Evolutionary conservation across 352 stramenopile species (phyloP).

Genomic region (Globisporangium sylvaticum): DNA sequence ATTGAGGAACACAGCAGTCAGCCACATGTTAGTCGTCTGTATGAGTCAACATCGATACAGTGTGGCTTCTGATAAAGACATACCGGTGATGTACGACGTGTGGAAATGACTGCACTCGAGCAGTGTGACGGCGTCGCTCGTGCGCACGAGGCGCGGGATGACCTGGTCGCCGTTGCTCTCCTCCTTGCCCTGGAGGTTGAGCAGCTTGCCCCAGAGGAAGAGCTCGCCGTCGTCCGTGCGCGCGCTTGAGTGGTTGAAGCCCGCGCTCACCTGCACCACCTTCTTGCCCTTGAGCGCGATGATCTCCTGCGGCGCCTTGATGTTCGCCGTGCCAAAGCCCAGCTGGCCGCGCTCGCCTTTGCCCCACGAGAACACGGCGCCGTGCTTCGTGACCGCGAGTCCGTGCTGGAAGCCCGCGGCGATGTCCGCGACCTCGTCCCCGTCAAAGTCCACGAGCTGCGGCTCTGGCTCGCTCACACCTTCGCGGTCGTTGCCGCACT

Average conservation of each 20-base stretch:
- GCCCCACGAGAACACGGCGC: conserved; percentile 75
- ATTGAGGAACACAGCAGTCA: neutral
- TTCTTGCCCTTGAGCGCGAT: conserved; percentile 72
- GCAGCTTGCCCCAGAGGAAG: conserved; percentile 83
- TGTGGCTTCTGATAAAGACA: conserved; percentile 1
- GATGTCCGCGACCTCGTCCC: conserved; percentile 66
- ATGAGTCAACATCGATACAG: neutral
- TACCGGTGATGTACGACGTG: conserved; percentile 77
- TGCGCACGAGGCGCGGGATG: conserved; percentile 64
- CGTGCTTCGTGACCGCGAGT: conserved; percentile 58
- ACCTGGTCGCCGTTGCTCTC: conserved; percentile 69
- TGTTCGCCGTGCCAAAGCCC: conserved; percentile 76
- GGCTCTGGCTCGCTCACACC: conserved; percentile 55
- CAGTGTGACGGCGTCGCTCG: conserved; percentile 59
- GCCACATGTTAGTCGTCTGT: neutral
- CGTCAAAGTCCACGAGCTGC: conserved; percentile 56
- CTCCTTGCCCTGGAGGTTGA: conserved; percentile 61
- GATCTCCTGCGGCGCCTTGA: conserved; percentile 65
- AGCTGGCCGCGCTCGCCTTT: conserved; percentile 82
- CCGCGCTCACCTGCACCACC: conserved; percentile 58
- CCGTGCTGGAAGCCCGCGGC: conserved; percentile 77
- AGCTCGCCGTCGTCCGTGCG: conserved; percentile 73
- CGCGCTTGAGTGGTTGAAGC: conserved; percentile 82
- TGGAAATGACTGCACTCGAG: conserved; percentile 83
- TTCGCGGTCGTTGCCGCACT: conserved; percentile 68